Evolutionary conservation across 2,329 filamentous ascomycete genomes (phyloP), one percentile per base, ranked within the genome.

Genomic region (Pyrenophora graminea): DNA sequence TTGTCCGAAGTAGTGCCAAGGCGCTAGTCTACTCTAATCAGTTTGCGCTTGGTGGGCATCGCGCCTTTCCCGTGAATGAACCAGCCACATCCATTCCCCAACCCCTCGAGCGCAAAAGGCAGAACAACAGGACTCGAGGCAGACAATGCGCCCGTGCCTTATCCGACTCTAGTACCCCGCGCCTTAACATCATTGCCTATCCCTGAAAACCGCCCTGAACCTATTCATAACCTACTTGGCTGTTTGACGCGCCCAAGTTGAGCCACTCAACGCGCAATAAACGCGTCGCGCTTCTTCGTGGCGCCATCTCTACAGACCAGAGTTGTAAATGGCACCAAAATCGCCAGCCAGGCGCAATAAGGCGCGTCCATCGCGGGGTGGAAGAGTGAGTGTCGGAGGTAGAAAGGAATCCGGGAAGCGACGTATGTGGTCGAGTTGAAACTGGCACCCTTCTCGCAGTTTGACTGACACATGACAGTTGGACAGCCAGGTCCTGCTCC

Each of bases 401-500:
- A 51, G 64, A 30, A 60, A 49, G 45, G 61, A 64, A 17, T 55
- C 56, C 10, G 54, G 58, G 33, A 64, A 61, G 42, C 53, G 62
- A 44, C 52, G 59, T 62, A 56, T 15, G 62, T 59, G 17, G 15
- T n/a, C n/a, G 32, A 10, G 31, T 17, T 17, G 36, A 15, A n/a
- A 31, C 27, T 19, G 12, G 18, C 19, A 17, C 1, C 15, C 3
- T 8, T 18, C 34, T 12, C 33, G 25, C 39, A 45, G 12, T 6
- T 8, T 12, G 33, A 51, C 55, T 60, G 48, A 60, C 48, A 7
- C 13, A 4, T 34, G 33, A 19, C 45, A 69, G 66, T 67, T 17
- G 67, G 67, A 43, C 57, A 72, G 32, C 66, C 61, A 53, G 73
- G 65, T 12, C 65, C 70, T n/a, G 62, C 70, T 8, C 70, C 69